A percentile compares a stretch with the other conserved stretches of the same genome.
Conservation (phyloP, 805 yeast species). For the Nematodospora valgi region DNA sequence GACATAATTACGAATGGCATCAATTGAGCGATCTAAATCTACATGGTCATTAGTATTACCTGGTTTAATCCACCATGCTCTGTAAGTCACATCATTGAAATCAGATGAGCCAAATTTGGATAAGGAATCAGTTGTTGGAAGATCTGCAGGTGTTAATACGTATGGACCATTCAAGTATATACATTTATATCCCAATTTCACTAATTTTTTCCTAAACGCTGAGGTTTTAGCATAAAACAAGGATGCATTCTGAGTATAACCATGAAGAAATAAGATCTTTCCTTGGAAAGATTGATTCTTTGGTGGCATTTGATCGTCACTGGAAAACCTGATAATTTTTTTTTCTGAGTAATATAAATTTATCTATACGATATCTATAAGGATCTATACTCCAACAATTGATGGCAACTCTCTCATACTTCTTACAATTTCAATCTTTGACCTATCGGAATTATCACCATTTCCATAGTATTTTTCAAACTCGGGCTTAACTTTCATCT, state of each 20-base stretch:
- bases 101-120: constrained; percentile 44
- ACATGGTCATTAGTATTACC: constrained; percentile 39
- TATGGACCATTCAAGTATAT: constrained; percentile 80
- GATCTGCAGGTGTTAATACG: constrained; percentile 59
- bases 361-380: too few relatives aligned
- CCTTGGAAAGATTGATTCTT: constrained; percentile 20
- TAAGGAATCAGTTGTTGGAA: constrained; percentile 66
- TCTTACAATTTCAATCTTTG: constrained; percentile 31
- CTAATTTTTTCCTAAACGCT: constrained; percentile 76
- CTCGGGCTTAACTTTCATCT: constrained; percentile 24
- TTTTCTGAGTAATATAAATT: too few relatives aligned
- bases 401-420: constrained; percentile 31
- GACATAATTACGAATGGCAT: constrained; percentile 46
- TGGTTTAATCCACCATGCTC: constrained; percentile 78
- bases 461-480: constrained; percentile 31
- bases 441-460: constrained; percentile 24
- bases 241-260: constrained; percentile 82
- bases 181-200: constrained; percentile 62
- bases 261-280: constrained; percentile 83
- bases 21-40: constrained; percentile 51
- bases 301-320: constrained; percentile 1
- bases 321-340: too few relatives aligned
- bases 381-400: too few relatives aligned
- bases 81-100: constrained; percentile 31
- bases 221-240: constrained; percentile 86